Base-by-base conservation (phyloP, 371 early-diverging fungal genomes). In the Dichotomocladium elegans region DNA sequence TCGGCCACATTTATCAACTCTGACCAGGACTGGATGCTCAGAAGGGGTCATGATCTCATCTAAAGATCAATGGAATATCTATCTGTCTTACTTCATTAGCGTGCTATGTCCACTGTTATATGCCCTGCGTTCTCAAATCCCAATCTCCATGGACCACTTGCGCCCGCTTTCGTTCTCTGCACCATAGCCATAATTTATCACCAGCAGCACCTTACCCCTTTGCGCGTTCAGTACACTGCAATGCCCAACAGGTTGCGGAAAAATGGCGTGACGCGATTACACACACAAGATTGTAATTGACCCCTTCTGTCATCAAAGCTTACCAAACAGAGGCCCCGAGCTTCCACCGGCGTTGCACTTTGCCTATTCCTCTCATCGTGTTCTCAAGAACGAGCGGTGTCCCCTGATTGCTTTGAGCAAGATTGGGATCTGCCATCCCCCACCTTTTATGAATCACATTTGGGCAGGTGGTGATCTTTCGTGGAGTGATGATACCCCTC, bases 401-500 rank as follows among this genome's bases (percentile, higher is more conserved):
- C 90, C 8, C 50, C 74, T 6, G 93, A 93, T 61, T 92, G 93
- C 1, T 90, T 87, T 62, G 83, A 85, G 41, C 65, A 72, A 31
- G 79, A 73, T 27, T 84, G 84, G 61, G 69, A 78, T 0, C 93
- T 92, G 4, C 91, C 92, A 0, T 67, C 54, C 8, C n/a, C n/a
- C n/a, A n/a, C 89, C 90, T 4, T 91, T 80, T 46, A 37, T 63
- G 30, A 80, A 80, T 44, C 82, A 92, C 12, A 86, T 92, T 79
- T 93, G 92, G 92, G 92, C 89, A 4, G 89, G 91, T 27, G 92
- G 89, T 5, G 72, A 73, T 19, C 70, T 91, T 8, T 70, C 76
- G 44, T 87, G 80, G 69, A 74, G 71, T 37, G 60, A 68, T 8
- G 55, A 55, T 3, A 90, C 90, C 52, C 81, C 80, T 6, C 64